phyloP scores from a whole-genome alignment of 331 rosid genomes.

The Acacia concinna region DNA sequence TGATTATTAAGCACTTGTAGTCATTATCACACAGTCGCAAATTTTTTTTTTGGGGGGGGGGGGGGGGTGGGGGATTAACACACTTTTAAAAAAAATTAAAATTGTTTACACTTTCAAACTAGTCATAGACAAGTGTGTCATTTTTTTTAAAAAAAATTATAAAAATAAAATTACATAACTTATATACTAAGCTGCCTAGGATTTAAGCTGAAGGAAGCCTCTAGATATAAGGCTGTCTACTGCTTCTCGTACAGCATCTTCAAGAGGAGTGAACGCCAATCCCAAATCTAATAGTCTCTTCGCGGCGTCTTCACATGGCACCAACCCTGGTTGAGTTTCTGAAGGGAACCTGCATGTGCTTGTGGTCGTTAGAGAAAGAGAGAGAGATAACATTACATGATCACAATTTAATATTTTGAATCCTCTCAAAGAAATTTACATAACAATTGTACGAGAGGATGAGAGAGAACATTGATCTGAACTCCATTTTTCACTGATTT shows the following conservation, averaged over 20 bases:
- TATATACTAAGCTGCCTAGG: background rate
- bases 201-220: slow-evolving; percentile 51
- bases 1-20: background rate
- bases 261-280: slow-evolving; percentile 64
- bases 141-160: background rate
- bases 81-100: background rate
- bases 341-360: slow-evolving; percentile 53
- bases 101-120: background rate
- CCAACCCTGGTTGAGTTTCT: slow-evolving; percentile 82
- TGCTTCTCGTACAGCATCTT: slow-evolving; percentile 69
- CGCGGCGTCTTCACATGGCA: slow-evolving; percentile 65
- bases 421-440: background rate
- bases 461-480: background rate
- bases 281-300: slow-evolving; percentile 73
- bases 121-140: background rate
- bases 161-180: background rate
- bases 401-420: background rate
- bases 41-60: too few relatives aligned
- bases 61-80: too few relatives aligned
- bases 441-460: too few relatives aligned
- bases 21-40: background rate
- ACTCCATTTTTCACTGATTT: background rate
- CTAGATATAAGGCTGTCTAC: slow-evolving; percentile 65
- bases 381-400: background rate
- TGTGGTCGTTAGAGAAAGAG: slow-evolving; percentile 24